phyloP scores from a whole-genome alignment of 805 yeast genomes.

The Clavispora vitiphila region DNA sequence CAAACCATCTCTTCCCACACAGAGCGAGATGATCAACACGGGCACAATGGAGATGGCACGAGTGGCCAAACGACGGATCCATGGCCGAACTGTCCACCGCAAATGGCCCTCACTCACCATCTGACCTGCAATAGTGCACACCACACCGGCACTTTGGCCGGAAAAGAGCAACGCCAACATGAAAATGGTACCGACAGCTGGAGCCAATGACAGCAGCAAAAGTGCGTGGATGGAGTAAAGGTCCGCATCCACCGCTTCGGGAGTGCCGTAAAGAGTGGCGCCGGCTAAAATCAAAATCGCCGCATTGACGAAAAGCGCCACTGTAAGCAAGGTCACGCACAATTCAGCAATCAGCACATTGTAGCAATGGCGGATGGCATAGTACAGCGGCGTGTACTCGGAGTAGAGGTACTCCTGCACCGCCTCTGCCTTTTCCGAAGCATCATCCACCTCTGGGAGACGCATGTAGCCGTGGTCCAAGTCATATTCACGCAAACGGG shows the following conservation, averaged over 20 bases:
- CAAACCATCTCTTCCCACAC: constrained; percentile 71
- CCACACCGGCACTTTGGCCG: constrained; percentile 89
- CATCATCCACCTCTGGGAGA: constrained; percentile 5
- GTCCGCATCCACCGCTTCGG: constrained; percentile 70
- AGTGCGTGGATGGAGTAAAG: constrained; percentile 70
- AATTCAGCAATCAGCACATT: constrained; percentile 71
- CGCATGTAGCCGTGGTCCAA: constrained; percentile 29
- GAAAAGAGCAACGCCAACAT: constrained; percentile 79
- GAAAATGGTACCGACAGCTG: constrained; percentile 77
- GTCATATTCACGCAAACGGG: constrained; percentile 44
- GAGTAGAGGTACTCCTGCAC: constrained; percentile 31
- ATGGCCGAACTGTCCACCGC: constrained; percentile 74
- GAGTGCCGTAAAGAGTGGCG: constrained; percentile 63
- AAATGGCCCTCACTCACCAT: constrained; percentile 89
- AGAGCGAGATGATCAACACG: constrained; percentile 64
- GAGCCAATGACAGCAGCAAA: constrained; percentile 56
- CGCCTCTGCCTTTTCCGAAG: constrained; percentile 2
- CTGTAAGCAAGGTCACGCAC: constrained; percentile 61
- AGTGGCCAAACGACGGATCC: constrained; percentile 74
- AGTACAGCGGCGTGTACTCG: constrained; percentile 61
- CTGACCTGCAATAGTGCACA: constrained; percentile 91
- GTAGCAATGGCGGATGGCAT: constrained; percentile 70
- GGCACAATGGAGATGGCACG: constrained; percentile 78
- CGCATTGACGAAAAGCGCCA: constrained; percentile 83
- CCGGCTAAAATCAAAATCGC: constrained; percentile 82